Percentiles rank a stretch among this genome's conserved stretches.
Conservation (phyloP, 441 rosid species). For the Mallotus japonicus region DNA sequence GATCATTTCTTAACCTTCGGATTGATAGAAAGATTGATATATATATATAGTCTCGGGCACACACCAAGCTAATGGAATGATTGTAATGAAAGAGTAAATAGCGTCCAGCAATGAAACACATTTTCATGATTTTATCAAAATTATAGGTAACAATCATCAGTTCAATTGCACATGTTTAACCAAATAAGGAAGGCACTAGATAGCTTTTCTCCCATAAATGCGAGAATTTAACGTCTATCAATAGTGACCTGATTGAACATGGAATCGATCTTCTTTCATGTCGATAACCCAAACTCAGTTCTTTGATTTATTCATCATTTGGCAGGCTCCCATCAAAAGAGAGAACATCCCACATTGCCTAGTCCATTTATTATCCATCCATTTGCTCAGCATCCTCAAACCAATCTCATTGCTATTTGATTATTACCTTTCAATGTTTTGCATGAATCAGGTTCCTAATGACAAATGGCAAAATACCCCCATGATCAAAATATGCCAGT, state of each 20-base stretch:
- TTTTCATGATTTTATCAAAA: not conserved
- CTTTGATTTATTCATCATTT: constrained; percentile 28
- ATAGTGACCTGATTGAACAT: not conserved
- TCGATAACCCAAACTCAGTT: constrained; percentile 1
- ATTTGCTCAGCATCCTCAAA: not conserved
- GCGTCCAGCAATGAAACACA: not conserved
- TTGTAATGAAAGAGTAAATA: not conserved
- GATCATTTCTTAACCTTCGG: no score
- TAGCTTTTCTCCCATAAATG: constrained; percentile 1
- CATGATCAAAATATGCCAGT: constrained; percentile 80
- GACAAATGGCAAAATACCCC: constrained; percentile 83
- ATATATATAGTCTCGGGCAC: no score
- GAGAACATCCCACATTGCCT: not conserved
- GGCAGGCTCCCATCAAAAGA: not conserved
- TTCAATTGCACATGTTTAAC: not conserved
- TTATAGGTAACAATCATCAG: not conserved
- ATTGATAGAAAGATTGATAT: no score
- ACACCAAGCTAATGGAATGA: no score
- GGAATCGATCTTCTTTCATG: not conserved
- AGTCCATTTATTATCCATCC: not conserved
- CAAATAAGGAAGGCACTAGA: not conserved
- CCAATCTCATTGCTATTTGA: constrained; percentile 7
- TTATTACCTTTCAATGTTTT: constrained; percentile 32
- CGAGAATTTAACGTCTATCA: not conserved
- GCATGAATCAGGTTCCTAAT: constrained; percentile 72